Conservation (phyloP, 2,329 filamentous ascomycete species). For the Immersiporthe knoxdaviesiana region DNA sequence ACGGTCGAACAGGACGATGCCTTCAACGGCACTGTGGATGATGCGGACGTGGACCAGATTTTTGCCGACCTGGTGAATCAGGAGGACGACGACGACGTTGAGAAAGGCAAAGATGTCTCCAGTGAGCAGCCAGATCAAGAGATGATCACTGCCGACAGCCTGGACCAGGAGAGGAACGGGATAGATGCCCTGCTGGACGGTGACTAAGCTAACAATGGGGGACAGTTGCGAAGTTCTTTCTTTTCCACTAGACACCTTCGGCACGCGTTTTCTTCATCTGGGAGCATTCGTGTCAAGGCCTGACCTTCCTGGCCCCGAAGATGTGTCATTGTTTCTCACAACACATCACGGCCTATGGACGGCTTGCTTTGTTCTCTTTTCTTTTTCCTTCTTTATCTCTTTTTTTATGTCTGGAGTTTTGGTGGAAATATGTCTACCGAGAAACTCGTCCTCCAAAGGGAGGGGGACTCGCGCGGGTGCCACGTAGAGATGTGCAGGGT, state of each 20-base stretch:
- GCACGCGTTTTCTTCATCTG: background rate
- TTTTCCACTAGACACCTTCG: too few relatives aligned
- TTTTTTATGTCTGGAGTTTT: too few relatives aligned
- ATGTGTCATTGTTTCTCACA: background rate
- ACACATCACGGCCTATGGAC: background rate
- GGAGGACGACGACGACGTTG: slow-evolving; percentile 44
- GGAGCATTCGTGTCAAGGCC: too few relatives aligned
- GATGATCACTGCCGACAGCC: slow-evolving; percentile 45
- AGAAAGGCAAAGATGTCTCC: slow-evolving; percentile 39
- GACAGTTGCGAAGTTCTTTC: too few relatives aligned
- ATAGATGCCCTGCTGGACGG: slow-evolving; percentile 50
- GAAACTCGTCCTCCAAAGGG: background rate
- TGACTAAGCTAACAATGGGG: too few relatives aligned
- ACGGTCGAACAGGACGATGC: slow-evolving; percentile 32
- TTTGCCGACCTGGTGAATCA: slow-evolving; percentile 59
- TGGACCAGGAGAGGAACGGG: slow-evolving; percentile 52
- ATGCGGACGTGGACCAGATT: slow-evolving; percentile 57
- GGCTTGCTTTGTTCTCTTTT: background rate
- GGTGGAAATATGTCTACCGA: background rate
- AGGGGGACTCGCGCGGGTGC: too few relatives aligned
- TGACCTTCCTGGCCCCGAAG: background rate
- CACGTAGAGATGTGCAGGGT: background rate
- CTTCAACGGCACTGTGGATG: slow-evolving; percentile 40
- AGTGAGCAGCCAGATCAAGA: slow-evolving; percentile 15
- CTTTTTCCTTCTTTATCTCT: too few relatives aligned